Conservation (phyloP, 345 rosid species). For the Carallia pectinifolia region DNA sequence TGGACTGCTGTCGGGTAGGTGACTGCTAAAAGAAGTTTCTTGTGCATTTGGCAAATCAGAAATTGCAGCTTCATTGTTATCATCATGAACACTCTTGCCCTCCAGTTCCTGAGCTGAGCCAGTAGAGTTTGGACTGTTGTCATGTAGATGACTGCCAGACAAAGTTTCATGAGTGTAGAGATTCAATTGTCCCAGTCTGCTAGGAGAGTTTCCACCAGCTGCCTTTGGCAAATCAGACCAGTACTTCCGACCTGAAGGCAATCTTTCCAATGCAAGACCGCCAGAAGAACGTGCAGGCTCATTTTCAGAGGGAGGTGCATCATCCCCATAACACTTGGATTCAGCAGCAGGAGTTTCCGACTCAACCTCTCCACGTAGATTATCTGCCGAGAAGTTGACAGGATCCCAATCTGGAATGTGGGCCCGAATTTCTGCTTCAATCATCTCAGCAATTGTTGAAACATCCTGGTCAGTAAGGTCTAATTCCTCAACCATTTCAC, state of each 20-base stretch:
- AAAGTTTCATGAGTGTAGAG: conserved; percentile 21
- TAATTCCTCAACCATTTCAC: conserved; percentile 94
- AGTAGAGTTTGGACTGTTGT: conserved; percentile 18
- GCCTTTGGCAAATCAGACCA: conserved; percentile 77
- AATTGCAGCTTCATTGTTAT: conserved; percentile 1
- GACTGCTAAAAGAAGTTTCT: conserved; percentile 19
- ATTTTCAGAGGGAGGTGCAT: conserved; percentile 18
- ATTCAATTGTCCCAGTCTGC: conserved; percentile 32
- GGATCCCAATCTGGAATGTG: conserved; percentile 72
- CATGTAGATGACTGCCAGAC: conserved; percentile 12
- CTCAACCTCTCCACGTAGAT: conserved; percentile 15
- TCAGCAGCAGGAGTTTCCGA: conserved; percentile 19
- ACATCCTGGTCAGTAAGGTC: conserved; percentile 90
- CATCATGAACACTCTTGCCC: conserved; percentile 5
- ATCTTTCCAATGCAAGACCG: conserved; percentile 54
- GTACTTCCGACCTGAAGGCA: conserved; percentile 81
- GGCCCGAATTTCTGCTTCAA: conserved; percentile 68
- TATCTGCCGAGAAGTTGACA: conserved; percentile 23
- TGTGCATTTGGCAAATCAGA: conserved; percentile 56
- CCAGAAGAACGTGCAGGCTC: conserved; percentile 37
- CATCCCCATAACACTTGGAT: conserved; percentile 30
- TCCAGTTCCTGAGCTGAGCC: conserved; percentile 19
- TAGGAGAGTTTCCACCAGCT: conserved; percentile 39
- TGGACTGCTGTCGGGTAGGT: conserved; percentile 18
- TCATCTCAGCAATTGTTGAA: conserved; percentile 67